Percentiles rank a stretch among this genome's conserved stretches.
Evolutionary conservation across 179 eudicot species (phyloP).

Genomic region (Spergularia azorica): DNA sequence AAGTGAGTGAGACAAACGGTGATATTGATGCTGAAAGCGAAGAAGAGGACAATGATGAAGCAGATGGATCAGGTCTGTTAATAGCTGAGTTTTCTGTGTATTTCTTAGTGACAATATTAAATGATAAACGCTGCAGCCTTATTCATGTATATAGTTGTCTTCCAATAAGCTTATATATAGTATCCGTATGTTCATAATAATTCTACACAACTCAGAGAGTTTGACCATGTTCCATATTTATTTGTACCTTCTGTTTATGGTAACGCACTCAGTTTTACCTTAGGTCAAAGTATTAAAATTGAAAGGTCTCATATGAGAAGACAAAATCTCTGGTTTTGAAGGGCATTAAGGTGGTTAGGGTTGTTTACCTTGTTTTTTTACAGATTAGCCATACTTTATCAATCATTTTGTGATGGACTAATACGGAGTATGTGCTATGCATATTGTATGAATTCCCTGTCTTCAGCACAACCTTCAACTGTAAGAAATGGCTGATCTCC

Average conservation of each 20-base stretch:
- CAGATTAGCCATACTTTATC: not conserved
- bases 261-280: not conserved
- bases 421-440: not conserved
- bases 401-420: not conserved
- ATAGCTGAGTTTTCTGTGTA: not conserved
- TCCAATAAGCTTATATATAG: not conserved
- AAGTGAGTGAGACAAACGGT: conserved; percentile 47
- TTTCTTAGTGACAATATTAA: not conserved
- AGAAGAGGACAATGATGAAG: conserved; percentile 70
- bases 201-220: not conserved
- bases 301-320: not conserved
- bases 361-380: not conserved
- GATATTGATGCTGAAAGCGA: conserved; percentile 54
- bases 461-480: not conserved
- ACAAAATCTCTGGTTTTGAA: not conserved
- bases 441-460: not conserved
- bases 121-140: not conserved
- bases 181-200: not conserved
- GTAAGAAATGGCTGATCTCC: not conserved
- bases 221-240: not conserved
- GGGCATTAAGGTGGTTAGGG: too few relatives aligned
- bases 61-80: conserved; percentile 62
- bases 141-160: not conserved
- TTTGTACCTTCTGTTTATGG: not conserved
- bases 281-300: not conserved